Percentiles rank a stretch among this genome's conserved stretches.
Conservation (phyloP, 2,329 filamentous ascomycete species). For the Fusarium luffae region DNA sequence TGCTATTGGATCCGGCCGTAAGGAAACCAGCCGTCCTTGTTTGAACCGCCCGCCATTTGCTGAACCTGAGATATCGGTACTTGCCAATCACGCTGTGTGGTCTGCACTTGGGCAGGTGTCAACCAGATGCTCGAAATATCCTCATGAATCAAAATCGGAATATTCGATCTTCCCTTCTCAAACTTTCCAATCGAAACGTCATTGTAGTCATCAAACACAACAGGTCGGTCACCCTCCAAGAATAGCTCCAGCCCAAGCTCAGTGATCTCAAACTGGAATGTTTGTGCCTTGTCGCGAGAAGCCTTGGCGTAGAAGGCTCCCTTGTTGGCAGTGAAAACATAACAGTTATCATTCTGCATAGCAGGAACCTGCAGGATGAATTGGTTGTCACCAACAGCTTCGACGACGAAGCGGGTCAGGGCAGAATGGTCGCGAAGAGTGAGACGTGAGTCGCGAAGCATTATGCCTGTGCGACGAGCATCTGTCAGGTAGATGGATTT, state of each 20-base stretch:
- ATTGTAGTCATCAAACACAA: not conserved
- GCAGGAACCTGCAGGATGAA: not conserved
- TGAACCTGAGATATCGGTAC: not conserved
- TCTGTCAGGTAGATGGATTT: not conserved
- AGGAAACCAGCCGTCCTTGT: too few relatives aligned
- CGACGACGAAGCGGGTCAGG: not conserved
- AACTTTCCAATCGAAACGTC: not conserved
- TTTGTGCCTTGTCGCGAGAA: not conserved
- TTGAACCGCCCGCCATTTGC: too few relatives aligned
- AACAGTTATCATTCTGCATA: not conserved
- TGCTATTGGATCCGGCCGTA: too few relatives aligned
- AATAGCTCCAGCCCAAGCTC: not conserved
- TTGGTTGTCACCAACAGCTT: not conserved
- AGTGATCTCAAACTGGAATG: not conserved
- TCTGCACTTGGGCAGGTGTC: not conserved
- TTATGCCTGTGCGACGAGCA: not conserved
- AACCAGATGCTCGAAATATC: not conserved
- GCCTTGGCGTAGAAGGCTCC: not conserved
- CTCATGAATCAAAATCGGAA: not conserved
- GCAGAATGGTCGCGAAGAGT: not conserved
- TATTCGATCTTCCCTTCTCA: not conserved
- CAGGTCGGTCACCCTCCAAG: not conserved
- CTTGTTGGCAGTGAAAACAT: not conserved
- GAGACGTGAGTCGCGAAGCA: not conserved
- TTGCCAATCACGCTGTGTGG: not conserved